Base-by-base conservation (phyloP, 306 rosid genomes). In the Rosa multiflora region DNA sequence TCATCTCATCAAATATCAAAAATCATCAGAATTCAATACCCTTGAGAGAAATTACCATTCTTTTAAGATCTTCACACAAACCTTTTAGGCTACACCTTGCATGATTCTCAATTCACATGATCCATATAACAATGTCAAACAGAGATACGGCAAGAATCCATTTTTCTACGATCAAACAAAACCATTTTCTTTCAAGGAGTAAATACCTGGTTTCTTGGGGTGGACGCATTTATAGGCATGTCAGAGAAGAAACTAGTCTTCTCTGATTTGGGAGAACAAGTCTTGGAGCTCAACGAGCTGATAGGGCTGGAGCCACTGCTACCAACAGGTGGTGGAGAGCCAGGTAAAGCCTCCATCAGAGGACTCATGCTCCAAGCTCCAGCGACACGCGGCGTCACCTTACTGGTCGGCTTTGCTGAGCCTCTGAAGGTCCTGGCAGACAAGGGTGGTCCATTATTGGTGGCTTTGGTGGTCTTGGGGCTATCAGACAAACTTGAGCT, bases 161-260 rank as follows among this genome's bases (percentile, higher is more conserved):
- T n/a, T 7, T 56, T 56, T 56, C 62, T 20, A 56, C 13, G 8
- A 29, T 66, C 44, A 35, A 66, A 66, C 8, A 62, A 8, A 66
- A 37, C 70, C 46, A 32, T 66, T 0, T 39, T 66, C 4, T 17
- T 37, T 14, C 12, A 40, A 76, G 51, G 75, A 62, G 64, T 44
- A 4, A 63, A 7, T 14, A 86, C 95, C 91, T 82, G 87, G 76
- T 82, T 84, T 82, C 78, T 82, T 72, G 93, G 85, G 77, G 87
- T 51, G 74, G 86, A 80, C 23, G 81, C 79, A 23, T 76, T 56
- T 48, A 78, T 47, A 75, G 78, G 81, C 72, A 67, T 11, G 56
- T 80, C 86, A 47, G 88, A 63, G 76, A 23, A 49, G 62, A 58
- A 68, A 0, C 21, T 23, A 53, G 5, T 48, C 46, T 37, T 44